These are phyloP conservation scores for Coemansia aciculifera DNA, from an alignment of 192 early-diverging fungal genomes.

Conservation along the genomic window DNA sequence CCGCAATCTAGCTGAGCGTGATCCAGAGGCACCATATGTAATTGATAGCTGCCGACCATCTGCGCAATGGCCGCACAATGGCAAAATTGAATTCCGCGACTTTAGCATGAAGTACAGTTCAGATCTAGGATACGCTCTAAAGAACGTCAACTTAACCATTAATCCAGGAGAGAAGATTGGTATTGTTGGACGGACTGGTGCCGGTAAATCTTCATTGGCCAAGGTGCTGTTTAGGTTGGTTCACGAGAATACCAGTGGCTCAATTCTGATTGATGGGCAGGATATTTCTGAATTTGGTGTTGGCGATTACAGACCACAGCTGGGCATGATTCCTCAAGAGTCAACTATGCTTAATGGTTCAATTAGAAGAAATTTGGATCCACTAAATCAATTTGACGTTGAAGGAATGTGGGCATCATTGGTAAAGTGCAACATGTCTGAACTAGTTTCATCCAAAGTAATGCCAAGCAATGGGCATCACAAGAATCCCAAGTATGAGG, in stretches of 20 bases:
- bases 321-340: slow-evolving; percentile 62
- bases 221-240: slow-evolving; percentile 63
- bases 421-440: slow-evolving; percentile 16
- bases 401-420: slow-evolving; percentile 21
- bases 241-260: slow-evolving; percentile 54
- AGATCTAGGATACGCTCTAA: slow-evolving; percentile 28
- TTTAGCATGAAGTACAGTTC: slow-evolving; percentile 25
- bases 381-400: slow-evolving; percentile 40
- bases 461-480: neutral
- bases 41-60: slow-evolving; percentile 10
- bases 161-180: slow-evolving; percentile 63
- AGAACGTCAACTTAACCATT: slow-evolving; percentile 51
- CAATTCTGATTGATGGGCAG: slow-evolving; percentile 77
- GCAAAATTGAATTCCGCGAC: slow-evolving; percentile 32
- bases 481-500: neutral
- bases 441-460: neutral
- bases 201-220: slow-evolving; percentile 64
- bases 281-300: slow-evolving; percentile 72
- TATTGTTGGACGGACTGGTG: slow-evolving; percentile 58
- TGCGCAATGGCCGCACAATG: slow-evolving; percentile 19
- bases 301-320: slow-evolving; percentile 56
- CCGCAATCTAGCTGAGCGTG: neutral
- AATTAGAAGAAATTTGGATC: slow-evolving; percentile 68
- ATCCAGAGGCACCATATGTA: slow-evolving; percentile 16
- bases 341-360: slow-evolving; percentile 65